These are phyloP conservation scores for Astragalus membranaceus DNA, from an alignment of 306 rosid genomes.

Conservation along the genomic window DNA sequence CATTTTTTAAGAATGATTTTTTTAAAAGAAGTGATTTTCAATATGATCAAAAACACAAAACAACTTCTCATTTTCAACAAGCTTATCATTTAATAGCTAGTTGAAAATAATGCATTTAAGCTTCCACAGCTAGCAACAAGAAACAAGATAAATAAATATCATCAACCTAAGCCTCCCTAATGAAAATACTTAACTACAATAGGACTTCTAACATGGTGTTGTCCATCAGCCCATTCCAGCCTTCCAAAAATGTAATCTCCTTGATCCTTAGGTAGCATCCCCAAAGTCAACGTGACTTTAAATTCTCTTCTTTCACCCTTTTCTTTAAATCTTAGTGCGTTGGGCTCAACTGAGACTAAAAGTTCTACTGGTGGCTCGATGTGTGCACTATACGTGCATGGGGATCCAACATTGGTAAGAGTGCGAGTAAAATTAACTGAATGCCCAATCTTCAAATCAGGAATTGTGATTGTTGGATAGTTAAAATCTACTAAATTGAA, in stretches of 20 bases:
- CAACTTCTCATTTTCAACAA: too few species aligned
- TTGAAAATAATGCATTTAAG: too few species aligned
- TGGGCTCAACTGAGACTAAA: constrained; percentile 32
- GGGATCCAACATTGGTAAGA: constrained; percentile 49
- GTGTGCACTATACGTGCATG: constrained; percentile 28
- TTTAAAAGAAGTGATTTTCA: too few species aligned
- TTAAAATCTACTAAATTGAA: constrained; percentile 41
- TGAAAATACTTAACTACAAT: constrained; percentile 11
- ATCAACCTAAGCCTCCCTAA: not conserved
- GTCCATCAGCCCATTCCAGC: constrained; percentile 39
- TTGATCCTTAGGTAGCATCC: not conserved
- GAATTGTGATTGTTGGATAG: constrained; percentile 54
- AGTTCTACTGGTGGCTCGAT: constrained; percentile 30
- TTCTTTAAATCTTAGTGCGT: constrained; percentile 15
- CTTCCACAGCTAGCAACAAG: too few species aligned
- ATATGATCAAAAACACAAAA: too few species aligned
- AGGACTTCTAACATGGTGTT: constrained; percentile 37
- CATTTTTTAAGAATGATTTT: too few species aligned
- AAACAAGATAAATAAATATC: too few species aligned
- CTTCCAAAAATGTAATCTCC: constrained; percentile 22
- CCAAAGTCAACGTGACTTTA: constrained; percentile 16
- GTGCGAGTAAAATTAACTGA: constrained; percentile 31
- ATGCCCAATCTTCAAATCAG: not conserved
- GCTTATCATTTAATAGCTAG: too few species aligned
- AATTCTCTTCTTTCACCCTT: constrained; percentile 45